Evolutionary conservation across 1,139 yeast genomes (phyloP), one percentile per base, ranked within the genome.

Genomic region (Hansenula anomala): DNA sequence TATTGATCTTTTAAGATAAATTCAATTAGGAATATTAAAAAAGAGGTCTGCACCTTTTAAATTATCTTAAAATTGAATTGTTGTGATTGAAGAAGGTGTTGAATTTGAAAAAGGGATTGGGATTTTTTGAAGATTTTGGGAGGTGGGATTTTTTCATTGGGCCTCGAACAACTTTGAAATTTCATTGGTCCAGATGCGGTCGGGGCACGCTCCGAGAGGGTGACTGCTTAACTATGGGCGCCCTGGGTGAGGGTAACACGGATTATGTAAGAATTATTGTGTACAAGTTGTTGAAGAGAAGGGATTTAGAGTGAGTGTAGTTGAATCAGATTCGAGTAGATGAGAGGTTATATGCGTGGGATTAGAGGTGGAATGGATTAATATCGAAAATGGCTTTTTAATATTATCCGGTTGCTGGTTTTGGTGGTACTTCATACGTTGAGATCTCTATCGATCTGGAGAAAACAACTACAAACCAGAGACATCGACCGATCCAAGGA

Each of bases 1-100:
- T 82, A 56, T 54, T 63, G 33, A 24, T 25, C 26, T 25, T 24
- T 36, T 36, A 36, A 33, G 41, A 36, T 28, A 36, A 36, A 36
- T 34, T 37, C 36, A 33, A 36, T 36, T 26, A 30, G 38, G 34
- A 36, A 36, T 33, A 34, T 36, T 15, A 33, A 29, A 38, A 43
- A 37, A 37, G 33, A 36, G 39, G 39, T 39, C 7, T 23, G 34
- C 36, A 38, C 35, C 25, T 35, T 38, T 32, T 26, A 15, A 32
- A 28, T 27, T 28, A 28, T 22, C 31, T 36, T 31, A 36, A 36
- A 32, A 36, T 27, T 30, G 38, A 29, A 23, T 22, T 31, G 33
- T 25, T 30, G 26, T 36, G 34, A 40, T 37, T 37, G 39, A 44
- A 28, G 16, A n/a, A 27, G 22, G 39, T 32, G 34, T 35, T 29